Base-by-base conservation (phyloP, 108 stramenopile species). In the Skeletonema tropicum region DNA sequence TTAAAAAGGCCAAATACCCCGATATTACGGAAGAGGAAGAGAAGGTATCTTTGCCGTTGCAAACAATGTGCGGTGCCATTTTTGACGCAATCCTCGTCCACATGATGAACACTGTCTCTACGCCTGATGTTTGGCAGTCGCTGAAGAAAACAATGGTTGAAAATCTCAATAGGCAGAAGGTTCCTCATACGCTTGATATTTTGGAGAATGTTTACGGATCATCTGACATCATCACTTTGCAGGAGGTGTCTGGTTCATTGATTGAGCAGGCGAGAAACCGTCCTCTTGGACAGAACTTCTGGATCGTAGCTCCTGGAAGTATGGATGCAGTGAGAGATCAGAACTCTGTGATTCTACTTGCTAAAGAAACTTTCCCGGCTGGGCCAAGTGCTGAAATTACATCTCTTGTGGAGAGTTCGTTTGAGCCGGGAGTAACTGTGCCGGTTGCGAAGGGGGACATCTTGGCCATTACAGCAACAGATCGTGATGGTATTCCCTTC, bases 11-110 rank as follows among this genome's bases (percentile, higher is more conserved):
- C 25, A 97, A 97, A 75, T 97, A 97, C 75, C 95, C 95, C 48
- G 95, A 90, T 48, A 91, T 97, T 52, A 89, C 90, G 14, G 29
- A 70, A 19, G 75, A 92, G 71, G 96, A 97, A 80, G 93, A 94
- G 69, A 82, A 65, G 62, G 92, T 93, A 67, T 94, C 93, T 29
- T 57, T 96, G 35, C 95, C 97, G 14, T 81, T 97, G 32, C 93
- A 94, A 85, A 93, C 93, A 19, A 73, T 97, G 87, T 94, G 92
- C 74, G 89, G 91, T 31, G 97, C 97, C 9, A 93, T 95, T 60
- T 97, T 97, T 79, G 97, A 97, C 69, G 88, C 93, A 9, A 96
- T 96, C 67, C 79, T 98, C 25, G 95, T 98, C 11, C 93, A 97
- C 78, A 93, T 97, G 95, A 91, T 98, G 90, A 92, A 96, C 74